phyloP scores from a whole-genome alignment of 331 rosid species.

The Prunus yedoensis region DNA sequence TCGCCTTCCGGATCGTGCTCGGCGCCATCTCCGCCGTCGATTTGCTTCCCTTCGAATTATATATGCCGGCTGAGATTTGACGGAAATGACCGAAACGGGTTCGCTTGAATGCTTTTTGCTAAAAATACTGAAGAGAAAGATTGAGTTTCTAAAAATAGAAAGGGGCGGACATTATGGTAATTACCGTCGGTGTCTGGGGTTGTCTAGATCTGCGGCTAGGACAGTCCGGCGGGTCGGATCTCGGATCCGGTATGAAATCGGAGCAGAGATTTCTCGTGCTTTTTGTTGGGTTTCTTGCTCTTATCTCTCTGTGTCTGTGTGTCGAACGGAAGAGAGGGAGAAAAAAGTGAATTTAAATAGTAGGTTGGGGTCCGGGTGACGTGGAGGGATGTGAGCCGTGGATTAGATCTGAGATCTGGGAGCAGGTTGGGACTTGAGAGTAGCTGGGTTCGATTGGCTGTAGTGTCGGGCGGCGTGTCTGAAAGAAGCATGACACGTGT shows the following conservation, averaged over 20 bases:
- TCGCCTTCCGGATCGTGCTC: constrained; percentile 92
- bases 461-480: constrained; percentile 14
- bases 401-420: background rate
- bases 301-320: background rate
- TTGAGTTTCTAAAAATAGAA: constrained; percentile 3
- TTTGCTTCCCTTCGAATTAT: background rate
- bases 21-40: constrained; percentile 58
- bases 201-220: constrained; percentile 41
- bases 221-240: constrained; percentile 15
- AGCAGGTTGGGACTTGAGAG: background rate
- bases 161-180: background rate
- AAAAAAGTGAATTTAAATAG: constrained; percentile 18
- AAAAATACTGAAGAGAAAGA: background rate
- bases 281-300: background rate
- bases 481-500: constrained; percentile 1
- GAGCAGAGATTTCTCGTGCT: background rate
- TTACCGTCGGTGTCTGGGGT: constrained; percentile 13
- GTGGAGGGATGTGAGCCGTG: constrained; percentile 21
- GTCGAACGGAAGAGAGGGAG: background rate
- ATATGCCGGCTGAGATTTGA: background rate
- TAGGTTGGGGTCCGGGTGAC: constrained; percentile 4
- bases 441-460: constrained; percentile 2
- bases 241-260: constrained; percentile 12
- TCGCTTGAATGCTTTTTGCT: background rate
- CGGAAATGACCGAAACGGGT: background rate